A percentile compares a stretch with the other conserved stretches of the same genome.
These are phyloP conservation scores for Curvularia eragrostidis DNA, from an alignment of 2,329 filamentous ascomycete genomes.

Conservation along the genomic window DNA sequence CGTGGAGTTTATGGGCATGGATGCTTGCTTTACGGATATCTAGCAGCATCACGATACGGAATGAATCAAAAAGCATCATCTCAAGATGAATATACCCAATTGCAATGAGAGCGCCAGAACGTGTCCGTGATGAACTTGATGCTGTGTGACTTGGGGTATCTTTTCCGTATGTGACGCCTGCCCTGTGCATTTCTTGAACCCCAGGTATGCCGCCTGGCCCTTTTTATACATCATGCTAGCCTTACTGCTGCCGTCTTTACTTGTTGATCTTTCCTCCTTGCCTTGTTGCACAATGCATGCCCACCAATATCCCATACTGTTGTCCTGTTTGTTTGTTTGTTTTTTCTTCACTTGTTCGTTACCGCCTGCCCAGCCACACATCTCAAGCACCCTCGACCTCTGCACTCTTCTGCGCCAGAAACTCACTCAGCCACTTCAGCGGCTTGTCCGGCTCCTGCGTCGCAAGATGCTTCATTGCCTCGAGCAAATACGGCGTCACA, in stretches of 20 bases:
- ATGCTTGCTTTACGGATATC: constrained; percentile 48
- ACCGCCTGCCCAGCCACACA: background rate
- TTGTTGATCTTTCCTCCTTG: background rate
- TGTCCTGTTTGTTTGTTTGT: background rate
- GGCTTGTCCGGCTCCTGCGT: constrained; percentile 60
- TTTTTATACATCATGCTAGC: background rate
- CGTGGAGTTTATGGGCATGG: constrained; percentile 47
- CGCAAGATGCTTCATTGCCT: constrained; percentile 60
- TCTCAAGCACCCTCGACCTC: constrained; percentile 54
- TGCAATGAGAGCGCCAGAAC: constrained; percentile 20
- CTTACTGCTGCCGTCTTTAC: background rate
- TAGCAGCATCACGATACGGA: constrained; percentile 45
- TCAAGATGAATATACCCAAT: constrained; percentile 33
- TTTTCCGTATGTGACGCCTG: constrained; percentile 12
- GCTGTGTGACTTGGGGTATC: constrained; percentile 32
- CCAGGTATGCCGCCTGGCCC: background rate
- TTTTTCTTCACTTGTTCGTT: background rate
- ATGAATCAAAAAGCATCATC: constrained; percentile 49
- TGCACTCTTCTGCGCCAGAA: constrained; percentile 55
- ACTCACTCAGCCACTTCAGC: constrained; percentile 57
- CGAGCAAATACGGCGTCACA: constrained; percentile 58
- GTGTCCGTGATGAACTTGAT: constrained; percentile 8
- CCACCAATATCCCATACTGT: background rate
- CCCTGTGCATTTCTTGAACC: background rate
- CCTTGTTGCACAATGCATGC: background rate